Conservation (phyloP, 768 basidiomycete species). For the Termitomyces sp. region DNA sequence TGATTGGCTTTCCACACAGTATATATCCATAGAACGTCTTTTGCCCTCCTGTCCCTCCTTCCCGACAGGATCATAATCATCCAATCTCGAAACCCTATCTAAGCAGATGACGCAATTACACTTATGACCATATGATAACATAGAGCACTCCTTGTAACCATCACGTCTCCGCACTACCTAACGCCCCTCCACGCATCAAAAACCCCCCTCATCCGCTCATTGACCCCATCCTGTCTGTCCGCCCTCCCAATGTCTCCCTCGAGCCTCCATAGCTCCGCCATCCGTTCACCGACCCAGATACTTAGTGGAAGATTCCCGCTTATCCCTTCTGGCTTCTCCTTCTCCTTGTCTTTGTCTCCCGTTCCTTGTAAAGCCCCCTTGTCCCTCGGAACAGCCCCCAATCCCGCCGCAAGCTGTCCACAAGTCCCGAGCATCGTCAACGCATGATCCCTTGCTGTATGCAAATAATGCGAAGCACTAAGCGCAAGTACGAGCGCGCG, state of each 20-base stretch:
- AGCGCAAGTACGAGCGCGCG: constrained; percentile 66
- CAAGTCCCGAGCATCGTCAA: constrained; percentile 58
- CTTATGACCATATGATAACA: not conserved
- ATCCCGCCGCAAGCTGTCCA: constrained; percentile 65
- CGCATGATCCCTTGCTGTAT: constrained; percentile 68
- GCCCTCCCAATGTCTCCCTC: constrained; percentile 43
- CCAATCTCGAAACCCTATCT: not conserved
- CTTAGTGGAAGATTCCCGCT: constrained; percentile 12
- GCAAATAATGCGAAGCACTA: constrained; percentile 63
- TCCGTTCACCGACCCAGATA: constrained; percentile 63
- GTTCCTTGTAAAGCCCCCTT: not conserved
- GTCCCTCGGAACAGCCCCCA: constrained; percentile 38
- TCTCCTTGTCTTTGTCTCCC: not conserved
- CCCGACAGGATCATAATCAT: not conserved
- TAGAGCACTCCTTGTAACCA: not conserved
- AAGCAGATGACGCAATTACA: not conserved
- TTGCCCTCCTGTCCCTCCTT: not conserved
- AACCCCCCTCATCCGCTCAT: constrained; percentile 19
- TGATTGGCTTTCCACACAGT: too few species aligned
- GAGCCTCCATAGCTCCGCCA: constrained; percentile 55
- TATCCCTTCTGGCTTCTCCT: too few species aligned
- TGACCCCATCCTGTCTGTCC: constrained; percentile 39
- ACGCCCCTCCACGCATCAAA: not conserved
- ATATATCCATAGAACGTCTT: too few species aligned
- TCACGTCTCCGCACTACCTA: too few species aligned